phyloP scores from a whole-genome alignment of 345 rosid species.

The Linum trigynum region DNA sequence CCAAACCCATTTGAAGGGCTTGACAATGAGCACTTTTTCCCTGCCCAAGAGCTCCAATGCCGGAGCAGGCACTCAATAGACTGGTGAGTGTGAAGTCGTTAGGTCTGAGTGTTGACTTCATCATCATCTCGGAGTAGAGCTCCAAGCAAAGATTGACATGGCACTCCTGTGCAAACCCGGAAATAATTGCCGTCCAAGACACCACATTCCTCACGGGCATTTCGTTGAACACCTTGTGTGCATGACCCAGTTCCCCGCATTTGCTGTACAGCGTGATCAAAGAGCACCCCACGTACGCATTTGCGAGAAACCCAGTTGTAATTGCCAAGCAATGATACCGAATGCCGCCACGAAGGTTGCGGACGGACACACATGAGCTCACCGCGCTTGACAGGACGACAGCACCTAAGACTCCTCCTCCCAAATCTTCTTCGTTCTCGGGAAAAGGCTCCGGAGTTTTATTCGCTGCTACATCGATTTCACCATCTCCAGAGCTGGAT shows the following conservation, averaged over 20 bases:
- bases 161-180: constrained; percentile 75
- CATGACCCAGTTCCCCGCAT: constrained; percentile 32
- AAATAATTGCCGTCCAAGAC: constrained; percentile 73
- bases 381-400: constrained; percentile 45
- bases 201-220: constrained; percentile 76
- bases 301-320: constrained; percentile 41
- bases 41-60: constrained; percentile 68
- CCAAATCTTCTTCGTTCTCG: constrained; percentile 14
- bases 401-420: constrained; percentile 23
- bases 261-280: constrained; percentile 44
- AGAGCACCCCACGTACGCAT: constrained; percentile 66
- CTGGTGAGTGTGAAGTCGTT: constrained; percentile 72
- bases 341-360: constrained; percentile 41
- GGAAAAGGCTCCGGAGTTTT: constrained; percentile 12
- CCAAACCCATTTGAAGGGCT: constrained; percentile 49
- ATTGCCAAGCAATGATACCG: constrained; percentile 56
- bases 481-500: constrained; percentile 13
- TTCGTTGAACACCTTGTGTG: constrained; percentile 59
- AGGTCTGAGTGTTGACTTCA: constrained; percentile 39
- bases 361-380: constrained; percentile 43
- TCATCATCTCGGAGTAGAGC: constrained; percentile 68
- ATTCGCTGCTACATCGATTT: constrained; percentile 28
- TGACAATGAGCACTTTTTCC: constrained; percentile 81
- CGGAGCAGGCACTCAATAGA: constrained; percentile 72
- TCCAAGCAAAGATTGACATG: constrained; percentile 46